These are phyloP conservation scores for Aspergillus tanneri DNA, from an alignment of 2,329 filamentous ascomycete genomes.

Conservation along the genomic window DNA sequence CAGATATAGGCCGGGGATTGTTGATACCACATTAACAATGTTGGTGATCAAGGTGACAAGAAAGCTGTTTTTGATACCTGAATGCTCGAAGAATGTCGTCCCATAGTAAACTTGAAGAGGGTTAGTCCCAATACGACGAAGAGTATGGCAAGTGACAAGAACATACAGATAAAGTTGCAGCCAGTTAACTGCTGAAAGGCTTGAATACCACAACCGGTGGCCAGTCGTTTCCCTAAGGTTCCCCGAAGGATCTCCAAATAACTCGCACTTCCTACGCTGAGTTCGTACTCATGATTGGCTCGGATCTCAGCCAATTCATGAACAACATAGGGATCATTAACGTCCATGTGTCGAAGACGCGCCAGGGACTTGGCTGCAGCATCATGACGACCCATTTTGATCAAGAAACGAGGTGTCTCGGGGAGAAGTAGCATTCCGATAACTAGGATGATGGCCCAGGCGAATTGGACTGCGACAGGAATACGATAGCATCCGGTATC, in stretches of 20 bases:
- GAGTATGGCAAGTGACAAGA: neutral
- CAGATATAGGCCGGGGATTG: conserved; percentile 49
- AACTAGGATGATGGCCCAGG: conserved; percentile 74
- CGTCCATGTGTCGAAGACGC: conserved; percentile 67
- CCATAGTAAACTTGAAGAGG: conserved; percentile 37
- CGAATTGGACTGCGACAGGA: conserved; percentile 74
- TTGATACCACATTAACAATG: conserved; percentile 50
- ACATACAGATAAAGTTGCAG: conserved; percentile 45
- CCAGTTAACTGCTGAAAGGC: conserved; percentile 44
- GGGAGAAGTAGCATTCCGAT: conserved; percentile 71
- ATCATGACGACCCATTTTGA: conserved; percentile 70
- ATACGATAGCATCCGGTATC: conserved; percentile 73
- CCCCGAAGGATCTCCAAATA: conserved; percentile 40
- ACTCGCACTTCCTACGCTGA: conserved; percentile 42
- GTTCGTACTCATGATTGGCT: conserved; percentile 84
- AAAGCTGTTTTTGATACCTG: conserved; percentile 46
- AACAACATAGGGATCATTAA: conserved; percentile 67
- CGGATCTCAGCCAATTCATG: conserved; percentile 78
- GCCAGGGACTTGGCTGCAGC: conserved; percentile 62
- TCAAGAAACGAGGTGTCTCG: conserved; percentile 79
- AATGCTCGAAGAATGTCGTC: conserved; percentile 42
- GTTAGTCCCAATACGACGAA: conserved; percentile 12
- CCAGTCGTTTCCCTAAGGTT: conserved; percentile 38
- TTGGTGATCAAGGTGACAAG: conserved; percentile 50
- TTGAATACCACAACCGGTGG: conserved; percentile 42